Conservation (phyloP, 768 basidiomycete species). For the Lentinula lateritia region DNA sequence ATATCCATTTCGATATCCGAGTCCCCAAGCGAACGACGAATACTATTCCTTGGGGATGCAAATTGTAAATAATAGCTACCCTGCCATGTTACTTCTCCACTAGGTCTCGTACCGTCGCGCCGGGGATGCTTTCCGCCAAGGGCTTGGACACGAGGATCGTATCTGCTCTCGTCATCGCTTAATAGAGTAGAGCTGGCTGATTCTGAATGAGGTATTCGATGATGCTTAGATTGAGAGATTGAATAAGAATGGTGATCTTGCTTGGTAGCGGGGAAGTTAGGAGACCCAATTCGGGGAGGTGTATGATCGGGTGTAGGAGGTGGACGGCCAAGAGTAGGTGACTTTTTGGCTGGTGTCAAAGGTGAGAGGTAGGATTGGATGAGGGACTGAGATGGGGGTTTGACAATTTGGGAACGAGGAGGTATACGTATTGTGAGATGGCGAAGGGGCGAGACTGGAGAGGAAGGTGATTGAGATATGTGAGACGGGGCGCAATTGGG, state of each 20-base stretch:
- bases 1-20: neutral
- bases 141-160: neutral
- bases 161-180: neutral
- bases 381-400: neutral
- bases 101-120: neutral
- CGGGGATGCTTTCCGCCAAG: neutral
- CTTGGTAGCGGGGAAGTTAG: neutral
- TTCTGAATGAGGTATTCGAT: neutral
- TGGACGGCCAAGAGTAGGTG: neutral
- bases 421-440: conserved; percentile 1
- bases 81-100: neutral
- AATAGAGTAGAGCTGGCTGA: neutral
- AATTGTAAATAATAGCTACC: neutral
- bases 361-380: neutral
- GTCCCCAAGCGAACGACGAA: neutral
- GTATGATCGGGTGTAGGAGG: conserved; percentile 7
- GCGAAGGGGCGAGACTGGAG: neutral
- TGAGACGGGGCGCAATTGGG: neutral
- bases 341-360: conserved; percentile 1
- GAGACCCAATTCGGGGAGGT: neutral
- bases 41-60: neutral
- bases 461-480: neutral
- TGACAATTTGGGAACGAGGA: neutral
- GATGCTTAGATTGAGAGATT: neutral
- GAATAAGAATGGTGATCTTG: neutral